Conservation (phyloP, 495 filamentous ascomycete species). For the Xylaria scruposa region DNA sequence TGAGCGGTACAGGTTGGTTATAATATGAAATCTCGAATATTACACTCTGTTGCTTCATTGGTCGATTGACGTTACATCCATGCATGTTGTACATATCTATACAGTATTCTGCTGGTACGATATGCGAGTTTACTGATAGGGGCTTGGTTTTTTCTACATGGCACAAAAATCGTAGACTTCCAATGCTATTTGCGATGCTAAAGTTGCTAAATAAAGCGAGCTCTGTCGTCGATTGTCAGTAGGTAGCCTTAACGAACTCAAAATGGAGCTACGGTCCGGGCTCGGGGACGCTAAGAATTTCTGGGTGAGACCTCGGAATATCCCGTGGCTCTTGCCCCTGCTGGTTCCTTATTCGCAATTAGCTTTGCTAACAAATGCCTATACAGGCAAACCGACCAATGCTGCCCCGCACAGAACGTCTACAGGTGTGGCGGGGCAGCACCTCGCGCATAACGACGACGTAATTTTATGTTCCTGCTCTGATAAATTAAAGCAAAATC, state of each 20-base stretch:
- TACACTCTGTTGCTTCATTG: background rate
- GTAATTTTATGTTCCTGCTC: no score
- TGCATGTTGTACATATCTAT: background rate
- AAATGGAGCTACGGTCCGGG: background rate
- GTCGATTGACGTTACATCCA: background rate
- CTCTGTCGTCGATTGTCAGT: background rate
- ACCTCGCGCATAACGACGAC: no score
- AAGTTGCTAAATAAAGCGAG: background rate
- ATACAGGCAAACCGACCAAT: no score
- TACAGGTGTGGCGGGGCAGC: no score
- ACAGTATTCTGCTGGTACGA: background rate
- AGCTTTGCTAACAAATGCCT: no score
- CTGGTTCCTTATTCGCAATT: background rate
- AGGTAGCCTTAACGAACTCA: background rate
- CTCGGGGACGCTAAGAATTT: background rate
- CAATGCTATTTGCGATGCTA: background rate
- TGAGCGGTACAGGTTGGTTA: background rate
- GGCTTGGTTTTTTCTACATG: background rate
- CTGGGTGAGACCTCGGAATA: background rate
- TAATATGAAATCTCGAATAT: background rate
- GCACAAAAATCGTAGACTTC: background rate
- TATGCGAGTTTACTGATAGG: background rate
- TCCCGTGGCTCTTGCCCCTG: background rate
- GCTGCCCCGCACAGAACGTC: no score
- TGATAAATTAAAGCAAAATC: background rate